A percentile compares a stretch with the other conserved stretches of the same genome.
Conservation (phyloP, 352 stramenopile species). For the Blastocystis sp. region DNA sequence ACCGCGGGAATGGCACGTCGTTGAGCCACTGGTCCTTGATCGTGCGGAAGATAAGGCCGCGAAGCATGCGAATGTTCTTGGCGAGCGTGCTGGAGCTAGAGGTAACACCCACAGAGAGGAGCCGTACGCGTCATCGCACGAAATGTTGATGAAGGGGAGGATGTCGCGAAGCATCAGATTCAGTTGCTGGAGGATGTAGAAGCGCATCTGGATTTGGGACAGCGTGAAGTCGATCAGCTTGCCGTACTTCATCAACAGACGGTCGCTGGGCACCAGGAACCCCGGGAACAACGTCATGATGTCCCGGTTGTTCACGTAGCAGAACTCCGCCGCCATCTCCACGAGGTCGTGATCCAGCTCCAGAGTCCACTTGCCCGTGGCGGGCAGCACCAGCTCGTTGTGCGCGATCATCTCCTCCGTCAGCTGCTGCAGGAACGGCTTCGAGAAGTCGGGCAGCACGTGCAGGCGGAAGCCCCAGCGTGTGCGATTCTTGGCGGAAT, state of each 20-base stretch:
- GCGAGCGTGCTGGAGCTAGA: conserved; percentile 31
- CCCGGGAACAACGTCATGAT: conserved; percentile 64
- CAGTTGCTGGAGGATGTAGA: conserved; percentile 62
- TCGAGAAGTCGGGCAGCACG: conserved; percentile 43
- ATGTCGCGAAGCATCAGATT: conserved; percentile 44
- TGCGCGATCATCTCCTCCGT: conserved; percentile 22
- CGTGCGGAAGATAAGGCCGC: conserved; percentile 68
- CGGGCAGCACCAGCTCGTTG: conserved; percentile 35
- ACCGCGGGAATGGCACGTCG: not conserved
- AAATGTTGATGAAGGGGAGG: conserved; percentile 67
- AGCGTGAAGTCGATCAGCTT: conserved; percentile 42
- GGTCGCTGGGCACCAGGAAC: conserved; percentile 17
- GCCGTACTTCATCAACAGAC: conserved; percentile 62
- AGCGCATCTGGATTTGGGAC: conserved; percentile 51
- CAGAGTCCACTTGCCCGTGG: conserved; percentile 43
- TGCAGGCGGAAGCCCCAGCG: conserved; percentile 69
- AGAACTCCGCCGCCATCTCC: conserved; percentile 58
- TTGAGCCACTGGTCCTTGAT: conserved; percentile 63
- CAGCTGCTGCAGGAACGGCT: conserved; percentile 9
- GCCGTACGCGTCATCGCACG: conserved; percentile 28
- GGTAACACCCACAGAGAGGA: not conserved
- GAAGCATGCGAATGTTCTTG: conserved; percentile 38
- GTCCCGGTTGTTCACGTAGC: conserved; percentile 41
- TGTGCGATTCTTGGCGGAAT: not conserved
- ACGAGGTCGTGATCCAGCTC: conserved; percentile 42